Evolutionary conservation across 2,329 filamentous ascomycete genomes (phyloP).

Genomic region (Apiospora kogelbergensis): DNA sequence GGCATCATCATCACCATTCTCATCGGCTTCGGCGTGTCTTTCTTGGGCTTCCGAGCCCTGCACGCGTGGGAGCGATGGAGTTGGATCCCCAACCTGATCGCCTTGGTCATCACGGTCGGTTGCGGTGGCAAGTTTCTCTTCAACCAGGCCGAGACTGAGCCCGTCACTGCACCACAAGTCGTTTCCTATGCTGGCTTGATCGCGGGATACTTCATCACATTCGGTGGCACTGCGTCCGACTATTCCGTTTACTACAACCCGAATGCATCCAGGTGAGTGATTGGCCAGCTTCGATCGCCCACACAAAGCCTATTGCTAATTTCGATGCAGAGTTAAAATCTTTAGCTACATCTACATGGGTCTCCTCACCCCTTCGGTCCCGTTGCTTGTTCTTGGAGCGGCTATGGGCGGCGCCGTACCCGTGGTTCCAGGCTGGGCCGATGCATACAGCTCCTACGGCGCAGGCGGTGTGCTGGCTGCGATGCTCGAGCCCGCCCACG

Average conservation of each 20-base stretch:
- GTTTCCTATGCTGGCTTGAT: slow-evolving; percentile 47
- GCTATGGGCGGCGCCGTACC: slow-evolving; percentile 25
- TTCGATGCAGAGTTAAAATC: slow-evolving; percentile 33
- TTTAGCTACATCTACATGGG: slow-evolving; percentile 53
- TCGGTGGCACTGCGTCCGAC: slow-evolving; percentile 55
- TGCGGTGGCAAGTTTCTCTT: slow-evolving; percentile 51
- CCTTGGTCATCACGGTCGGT: slow-evolving; percentile 51
- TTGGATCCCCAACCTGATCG: slow-evolving; percentile 55
- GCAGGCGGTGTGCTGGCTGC: slow-evolving; percentile 23
- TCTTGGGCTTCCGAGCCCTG: slow-evolving; percentile 54
- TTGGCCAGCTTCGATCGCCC: neutral
- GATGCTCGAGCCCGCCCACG: slow-evolving; percentile 29
- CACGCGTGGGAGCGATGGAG: slow-evolving; percentile 57
- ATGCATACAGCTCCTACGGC: slow-evolving; percentile 22
- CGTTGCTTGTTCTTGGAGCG: slow-evolving; percentile 43
- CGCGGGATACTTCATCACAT: slow-evolving; percentile 54
- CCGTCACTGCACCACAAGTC: slow-evolving; percentile 26
- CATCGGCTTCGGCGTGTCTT: slow-evolving; percentile 51
- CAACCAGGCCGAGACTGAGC: slow-evolving; percentile 16
- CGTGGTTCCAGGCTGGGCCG: slow-evolving; percentile 20
- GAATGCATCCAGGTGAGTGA: slow-evolving; percentile 37
- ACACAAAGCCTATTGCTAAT: neutral
- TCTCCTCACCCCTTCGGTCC: slow-evolving; percentile 48
- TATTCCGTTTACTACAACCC: slow-evolving; percentile 57
- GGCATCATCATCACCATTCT: slow-evolving; percentile 58